phyloP scores from a whole-genome alignment of 2,329 filamentous ascomycete species.

The Nakataea oryzae region DNA sequence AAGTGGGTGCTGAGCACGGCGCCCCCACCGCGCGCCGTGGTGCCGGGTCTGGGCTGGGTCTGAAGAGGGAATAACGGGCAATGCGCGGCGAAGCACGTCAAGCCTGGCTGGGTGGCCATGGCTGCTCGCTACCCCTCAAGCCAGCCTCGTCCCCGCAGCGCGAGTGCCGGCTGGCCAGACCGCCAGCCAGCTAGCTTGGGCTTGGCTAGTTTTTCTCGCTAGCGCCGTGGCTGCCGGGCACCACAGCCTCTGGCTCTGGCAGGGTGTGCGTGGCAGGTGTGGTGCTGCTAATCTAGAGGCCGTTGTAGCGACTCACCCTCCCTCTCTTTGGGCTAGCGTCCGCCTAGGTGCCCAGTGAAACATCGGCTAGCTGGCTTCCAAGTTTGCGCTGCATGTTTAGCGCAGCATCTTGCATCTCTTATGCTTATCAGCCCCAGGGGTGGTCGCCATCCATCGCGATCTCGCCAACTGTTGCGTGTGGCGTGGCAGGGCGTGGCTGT shows the following conservation, averaged over 20 bases:
- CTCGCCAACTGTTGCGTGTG: not conserved
- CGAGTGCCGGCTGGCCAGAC: too few relatives aligned
- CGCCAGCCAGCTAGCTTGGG: not conserved
- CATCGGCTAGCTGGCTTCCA: not conserved
- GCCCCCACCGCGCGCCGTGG: not conserved
- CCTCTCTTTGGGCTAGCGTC: too few relatives aligned
- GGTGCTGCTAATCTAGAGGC: not conserved
- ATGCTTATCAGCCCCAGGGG: not conserved
- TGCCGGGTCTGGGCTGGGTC: too few relatives aligned
- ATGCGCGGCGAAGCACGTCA: not conserved
- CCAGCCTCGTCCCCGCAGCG: not conserved
- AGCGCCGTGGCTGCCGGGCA: not conserved
- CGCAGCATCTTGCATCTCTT: not conserved
- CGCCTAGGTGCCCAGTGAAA: not conserved
- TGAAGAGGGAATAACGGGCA: too few relatives aligned
- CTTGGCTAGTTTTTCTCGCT: not conserved
- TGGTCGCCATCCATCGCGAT: not conserved
- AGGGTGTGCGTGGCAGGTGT: not conserved
- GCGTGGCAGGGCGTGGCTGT: too few relatives aligned
- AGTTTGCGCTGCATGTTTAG: not conserved
- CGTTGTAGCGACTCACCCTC: not conserved
- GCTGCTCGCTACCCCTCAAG: not conserved
- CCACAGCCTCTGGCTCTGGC: not conserved
- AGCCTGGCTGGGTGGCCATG: not conserved
- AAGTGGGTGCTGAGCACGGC: not conserved